Evolutionary conservation across 2,329 filamentous ascomycete species (phyloP), one percentile per base, ranked within the genome.

Genomic region (Rhinocladiella similis): DNA sequence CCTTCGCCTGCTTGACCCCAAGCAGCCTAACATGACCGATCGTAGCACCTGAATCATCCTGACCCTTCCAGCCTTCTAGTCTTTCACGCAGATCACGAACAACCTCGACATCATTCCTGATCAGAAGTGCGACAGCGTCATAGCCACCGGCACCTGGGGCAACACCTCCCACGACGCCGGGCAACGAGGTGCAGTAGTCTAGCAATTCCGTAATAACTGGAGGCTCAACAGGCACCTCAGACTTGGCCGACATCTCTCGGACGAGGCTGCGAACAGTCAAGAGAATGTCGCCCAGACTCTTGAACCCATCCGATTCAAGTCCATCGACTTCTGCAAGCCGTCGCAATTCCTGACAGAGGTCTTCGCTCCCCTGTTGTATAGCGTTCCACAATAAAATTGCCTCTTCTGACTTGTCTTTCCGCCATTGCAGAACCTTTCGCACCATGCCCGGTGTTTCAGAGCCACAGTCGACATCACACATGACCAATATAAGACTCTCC

Each of bases 391-490:
- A 77, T 59, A 72, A 67, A 60, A 84, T 83, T 1, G 91, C 86
- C n/a, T 80, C 82, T 2, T 80, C 79, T 0, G 79, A 75, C 18
- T 90, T 84, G 47, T 81, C 73, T 48, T 83, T 82, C 50, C 89
- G 80, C 94, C 94, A 99, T 29, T 83, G 82, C 2, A 97, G 80
- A 13, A 99, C 90, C 69, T 90, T 84, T 76, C 93, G 96, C 36
- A 97, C 94, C 94, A 99, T 97, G 13, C 91, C 84, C 0, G 96
- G 92, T 6, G 93, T 97, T 76, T 96, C 84, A 47, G 88, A 93
- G 29, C 94, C 94, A 69, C 92, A 96, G 70, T 95, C 90, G 5
- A 99, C 94, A 69, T 99, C 94, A 69, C 91, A 96, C 87, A 99
- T 94, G 58, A 95, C 83, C 63, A 97, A 79, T 20, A 88, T 83